Conservation (phyloP, 148 eudicot genomes). For the Vaccinium darrowii region DNA sequence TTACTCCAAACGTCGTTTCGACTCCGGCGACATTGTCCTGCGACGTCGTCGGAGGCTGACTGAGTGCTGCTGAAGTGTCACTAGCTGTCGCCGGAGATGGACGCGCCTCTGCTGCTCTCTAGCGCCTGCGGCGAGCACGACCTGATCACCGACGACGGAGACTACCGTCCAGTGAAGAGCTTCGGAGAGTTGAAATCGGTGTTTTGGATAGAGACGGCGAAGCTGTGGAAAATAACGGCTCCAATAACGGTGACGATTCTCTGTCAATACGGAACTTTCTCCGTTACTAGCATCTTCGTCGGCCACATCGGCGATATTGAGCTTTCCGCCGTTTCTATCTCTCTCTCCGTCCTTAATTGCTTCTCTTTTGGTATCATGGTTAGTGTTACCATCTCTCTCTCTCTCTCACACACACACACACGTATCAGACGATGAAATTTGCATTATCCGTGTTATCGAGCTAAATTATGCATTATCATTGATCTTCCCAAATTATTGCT, state of each 20-base stretch:
- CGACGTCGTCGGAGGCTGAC: no score
- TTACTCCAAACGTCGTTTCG: no score
- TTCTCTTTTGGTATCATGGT: constrained; percentile 81
- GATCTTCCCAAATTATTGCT: no score
- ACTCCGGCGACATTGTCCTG: no score
- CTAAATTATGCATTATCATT: no score
- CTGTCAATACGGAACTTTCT: constrained; percentile 44
- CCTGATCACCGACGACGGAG: constrained; percentile 30
- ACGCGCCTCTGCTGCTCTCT: constrained; percentile 31
- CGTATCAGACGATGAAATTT: no score
- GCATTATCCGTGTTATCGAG: background rate
- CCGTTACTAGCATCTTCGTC: constrained; percentile 55
- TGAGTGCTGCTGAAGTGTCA: background rate
- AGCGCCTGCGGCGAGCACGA: no score
- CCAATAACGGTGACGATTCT: constrained; percentile 50
- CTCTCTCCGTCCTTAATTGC: constrained; percentile 46
- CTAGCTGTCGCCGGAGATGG: constrained; percentile 2
- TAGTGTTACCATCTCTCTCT: background rate
- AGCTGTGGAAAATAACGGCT: constrained; percentile 52
- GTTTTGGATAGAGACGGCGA: constrained; percentile 47
- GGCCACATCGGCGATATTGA: constrained; percentile 66
- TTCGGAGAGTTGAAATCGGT: constrained; percentile 29
- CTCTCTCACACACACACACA: background rate
- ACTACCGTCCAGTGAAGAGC: constrained; percentile 42
- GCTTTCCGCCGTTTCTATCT: constrained; percentile 59